These are phyloP conservation scores for Eucalyptus rudis DNA, from an alignment of 345 rosid species.

Conservation along the genomic window DNA sequence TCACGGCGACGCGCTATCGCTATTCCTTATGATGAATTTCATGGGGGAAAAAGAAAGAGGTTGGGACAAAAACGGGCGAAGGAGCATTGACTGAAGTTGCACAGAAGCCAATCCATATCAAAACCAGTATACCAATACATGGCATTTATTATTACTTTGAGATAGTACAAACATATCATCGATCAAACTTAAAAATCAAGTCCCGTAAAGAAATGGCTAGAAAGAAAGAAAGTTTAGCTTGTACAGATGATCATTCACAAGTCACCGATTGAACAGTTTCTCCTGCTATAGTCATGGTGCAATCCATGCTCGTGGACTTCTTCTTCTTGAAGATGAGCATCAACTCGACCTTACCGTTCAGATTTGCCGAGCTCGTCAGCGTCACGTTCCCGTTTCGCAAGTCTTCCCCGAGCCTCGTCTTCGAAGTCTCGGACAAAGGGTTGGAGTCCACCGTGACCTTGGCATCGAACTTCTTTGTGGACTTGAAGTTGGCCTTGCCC, in stretches of 20 bases:
- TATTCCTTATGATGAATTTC: background rate
- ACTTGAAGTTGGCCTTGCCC: slow-evolving; percentile 5
- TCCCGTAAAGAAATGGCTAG: background rate
- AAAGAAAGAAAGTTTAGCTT: background rate
- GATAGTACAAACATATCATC: background rate
- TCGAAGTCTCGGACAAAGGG: background rate
- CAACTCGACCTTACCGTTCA: slow-evolving; percentile 1
- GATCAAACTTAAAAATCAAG: background rate
- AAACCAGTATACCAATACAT: background rate
- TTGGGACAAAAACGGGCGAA: background rate
- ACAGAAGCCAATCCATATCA: background rate
- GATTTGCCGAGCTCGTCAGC: background rate
- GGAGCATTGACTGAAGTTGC: background rate
- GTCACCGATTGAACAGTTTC: background rate
- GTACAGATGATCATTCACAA: background rate
- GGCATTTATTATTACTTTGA: background rate
- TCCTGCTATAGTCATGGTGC: background rate
- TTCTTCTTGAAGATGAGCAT: slow-evolving; percentile 8
- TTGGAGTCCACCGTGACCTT: background rate
- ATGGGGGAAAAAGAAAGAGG: background rate
- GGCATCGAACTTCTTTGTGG: background rate
- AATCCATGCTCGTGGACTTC: slow-evolving; percentile 6
- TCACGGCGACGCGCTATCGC: background rate
- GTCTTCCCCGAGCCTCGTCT: background rate
- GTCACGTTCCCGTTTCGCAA: background rate